These are phyloP conservation scores for Carex arenaria DNA, from an alignment of 202 grass and related monocot species.

Conservation along the genomic window DNA sequence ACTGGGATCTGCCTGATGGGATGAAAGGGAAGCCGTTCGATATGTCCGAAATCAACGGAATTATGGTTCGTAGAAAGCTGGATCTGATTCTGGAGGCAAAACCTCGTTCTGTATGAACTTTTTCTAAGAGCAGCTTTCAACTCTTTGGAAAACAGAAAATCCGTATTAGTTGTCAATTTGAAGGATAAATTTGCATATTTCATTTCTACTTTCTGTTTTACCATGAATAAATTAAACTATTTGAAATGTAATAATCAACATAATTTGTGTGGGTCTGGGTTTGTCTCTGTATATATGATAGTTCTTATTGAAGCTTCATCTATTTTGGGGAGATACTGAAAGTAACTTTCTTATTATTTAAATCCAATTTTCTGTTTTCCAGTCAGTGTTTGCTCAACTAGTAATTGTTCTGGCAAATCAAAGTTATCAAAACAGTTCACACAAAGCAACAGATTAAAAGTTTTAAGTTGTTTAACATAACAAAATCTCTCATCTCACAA, in stretches of 20 bases:
- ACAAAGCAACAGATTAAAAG: no score
- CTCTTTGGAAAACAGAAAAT: background rate
- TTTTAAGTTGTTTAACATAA: no score
- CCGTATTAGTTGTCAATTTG: background rate
- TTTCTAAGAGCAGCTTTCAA: background rate
- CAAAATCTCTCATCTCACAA: no score
- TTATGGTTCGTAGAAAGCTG: constrained; percentile 24
- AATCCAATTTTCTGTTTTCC: background rate
- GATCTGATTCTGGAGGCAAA: constrained; percentile 30
- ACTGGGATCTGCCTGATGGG: constrained; percentile 34
- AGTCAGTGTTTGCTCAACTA: background rate
- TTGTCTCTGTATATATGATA: background rate
- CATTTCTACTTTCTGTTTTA: background rate
- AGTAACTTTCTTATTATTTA: background rate
- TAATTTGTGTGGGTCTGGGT: background rate
- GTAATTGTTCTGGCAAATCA: background rate
- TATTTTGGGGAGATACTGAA: background rate
- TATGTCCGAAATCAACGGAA: constrained; percentile 32
- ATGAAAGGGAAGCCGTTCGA: constrained; percentile 31
- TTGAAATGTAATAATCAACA: background rate
- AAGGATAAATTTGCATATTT: background rate
- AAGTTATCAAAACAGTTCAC: no score
- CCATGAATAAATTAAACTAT: background rate
- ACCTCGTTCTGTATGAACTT: background rate
- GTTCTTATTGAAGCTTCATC: no score